These are phyloP conservation scores for Sordaria brevicollis DNA, from an alignment of 495 filamentous ascomycete species.

Conservation along the genomic window DNA sequence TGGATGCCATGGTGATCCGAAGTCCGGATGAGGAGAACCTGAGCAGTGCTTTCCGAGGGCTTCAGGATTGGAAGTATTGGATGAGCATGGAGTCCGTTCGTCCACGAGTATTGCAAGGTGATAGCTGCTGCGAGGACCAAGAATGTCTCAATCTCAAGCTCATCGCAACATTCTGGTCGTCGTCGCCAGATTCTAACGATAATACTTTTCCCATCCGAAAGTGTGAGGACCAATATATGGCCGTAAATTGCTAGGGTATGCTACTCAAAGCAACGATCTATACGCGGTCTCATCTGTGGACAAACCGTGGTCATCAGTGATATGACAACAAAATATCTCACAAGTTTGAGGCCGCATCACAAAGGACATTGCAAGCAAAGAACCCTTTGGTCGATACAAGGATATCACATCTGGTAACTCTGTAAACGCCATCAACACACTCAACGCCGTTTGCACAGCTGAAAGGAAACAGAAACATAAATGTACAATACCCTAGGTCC, in stretches of 20 bases:
- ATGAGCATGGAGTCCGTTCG: too few species aligned
- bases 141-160: background rate
- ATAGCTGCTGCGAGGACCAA: background rate
- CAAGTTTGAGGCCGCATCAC: background rate
- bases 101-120: background rate
- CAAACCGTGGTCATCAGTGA: background rate
- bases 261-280: background rate
- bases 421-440: background rate
- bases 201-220: background rate
- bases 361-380: background rate
- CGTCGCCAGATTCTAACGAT: too few species aligned
- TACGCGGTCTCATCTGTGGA: background rate
- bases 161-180: background rate
- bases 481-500: background rate
- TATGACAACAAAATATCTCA: background rate
- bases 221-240: background rate
- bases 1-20: too few species aligned
- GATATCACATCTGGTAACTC: background rate
- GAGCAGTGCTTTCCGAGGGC: too few species aligned
- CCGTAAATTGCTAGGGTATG: background rate
- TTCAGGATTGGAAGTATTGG: too few species aligned
- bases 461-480: background rate
- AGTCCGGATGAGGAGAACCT: background rate
- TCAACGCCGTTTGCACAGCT: background rate
- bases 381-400: background rate